Conservation (phyloP, 257 asterid species). For the Apocynum venetum region DNA sequence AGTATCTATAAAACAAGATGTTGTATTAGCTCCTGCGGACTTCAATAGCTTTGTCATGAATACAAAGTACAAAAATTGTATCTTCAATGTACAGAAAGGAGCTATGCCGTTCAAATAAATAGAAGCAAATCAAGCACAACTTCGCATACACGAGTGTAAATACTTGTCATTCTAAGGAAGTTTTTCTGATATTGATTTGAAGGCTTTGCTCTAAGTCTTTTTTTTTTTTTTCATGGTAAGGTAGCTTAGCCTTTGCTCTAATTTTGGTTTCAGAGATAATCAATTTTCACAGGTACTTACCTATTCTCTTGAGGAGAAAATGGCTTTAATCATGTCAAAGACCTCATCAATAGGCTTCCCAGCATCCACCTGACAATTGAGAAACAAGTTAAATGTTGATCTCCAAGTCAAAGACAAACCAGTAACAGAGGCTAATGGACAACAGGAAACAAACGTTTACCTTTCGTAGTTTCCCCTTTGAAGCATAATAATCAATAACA, state of each 20-base stretch:
- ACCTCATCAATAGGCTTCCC: conserved; percentile 64
- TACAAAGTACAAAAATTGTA: no score
- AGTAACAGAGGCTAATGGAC: not conserved
- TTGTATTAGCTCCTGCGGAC: no score
- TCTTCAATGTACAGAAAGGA: no score
- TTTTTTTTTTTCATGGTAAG: no score
- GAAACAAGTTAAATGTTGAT: not conserved
- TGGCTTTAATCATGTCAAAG: conserved; percentile 62
- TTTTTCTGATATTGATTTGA: no score
- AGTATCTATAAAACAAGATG: no score
- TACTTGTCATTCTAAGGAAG: no score
- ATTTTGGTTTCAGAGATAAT: not conserved
- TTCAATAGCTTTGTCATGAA: no score
- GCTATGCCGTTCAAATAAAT: no score
- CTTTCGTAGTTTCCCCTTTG: conserved; percentile 75
- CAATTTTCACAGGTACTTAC: not conserved
- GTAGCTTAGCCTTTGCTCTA: not conserved
- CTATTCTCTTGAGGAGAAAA: conserved; percentile 40
- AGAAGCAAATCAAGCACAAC: no score
- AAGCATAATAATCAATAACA: conserved; percentile 44
- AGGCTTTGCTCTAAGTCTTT: no score
- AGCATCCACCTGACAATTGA: conserved; percentile 57
- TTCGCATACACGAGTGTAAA: no score
- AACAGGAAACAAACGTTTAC: conserved; percentile 27
- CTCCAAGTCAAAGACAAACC: not conserved